Evolutionary conservation across 345 rosid genomes (phyloP), one percentile per base, ranked within the genome.

Genomic region (Gossypium turneri): DNA sequence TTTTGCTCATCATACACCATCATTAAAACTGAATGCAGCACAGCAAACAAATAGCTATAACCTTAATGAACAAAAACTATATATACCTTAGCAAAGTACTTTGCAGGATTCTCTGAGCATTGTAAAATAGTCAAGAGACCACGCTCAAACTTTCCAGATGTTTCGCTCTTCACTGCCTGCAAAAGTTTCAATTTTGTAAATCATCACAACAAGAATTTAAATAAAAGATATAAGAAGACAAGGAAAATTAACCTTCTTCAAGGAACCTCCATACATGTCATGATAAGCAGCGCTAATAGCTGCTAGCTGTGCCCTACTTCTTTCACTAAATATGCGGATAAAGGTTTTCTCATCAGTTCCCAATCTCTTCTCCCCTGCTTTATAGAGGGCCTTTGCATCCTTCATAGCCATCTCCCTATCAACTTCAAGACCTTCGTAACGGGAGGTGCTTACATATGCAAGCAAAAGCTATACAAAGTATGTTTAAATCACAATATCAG

Each of bases 331-430:
- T 68, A 84, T 79, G 52, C 50, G 70, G 72, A 90, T 82, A 74
- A 90, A 88, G 20, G 87, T 83, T 62, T 80, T 84, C 85, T 90
- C 95, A 75, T 90, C 95, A 34, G 95, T 88, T 75, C 93, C 95
- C 7, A 77, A 67, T 77, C 47, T 86, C 85, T 76, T 88, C 82
- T 88, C 95, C 59, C 95, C 93, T 4, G 91, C 93, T 77, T 84
- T 86, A 76, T 77, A 88, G 7, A 90, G 90, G 44, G 76, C 77
- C 81, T 77, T 87, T 38, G 91, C 91, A 84, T 89, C 93, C 70
- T 63, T 74, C 52, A 72, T 73, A 61, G 77, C 86, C 12, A 81
- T 65, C 65, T 53, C 78, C 73, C 71, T 82, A 53, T 88, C 86
- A 59, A 85, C 81, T 75, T 87, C 89, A 2, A 25, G 75, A 57